Conservation (phyloP, 495 filamentous ascomycete species). For the Tuber melanosporum region DNA sequence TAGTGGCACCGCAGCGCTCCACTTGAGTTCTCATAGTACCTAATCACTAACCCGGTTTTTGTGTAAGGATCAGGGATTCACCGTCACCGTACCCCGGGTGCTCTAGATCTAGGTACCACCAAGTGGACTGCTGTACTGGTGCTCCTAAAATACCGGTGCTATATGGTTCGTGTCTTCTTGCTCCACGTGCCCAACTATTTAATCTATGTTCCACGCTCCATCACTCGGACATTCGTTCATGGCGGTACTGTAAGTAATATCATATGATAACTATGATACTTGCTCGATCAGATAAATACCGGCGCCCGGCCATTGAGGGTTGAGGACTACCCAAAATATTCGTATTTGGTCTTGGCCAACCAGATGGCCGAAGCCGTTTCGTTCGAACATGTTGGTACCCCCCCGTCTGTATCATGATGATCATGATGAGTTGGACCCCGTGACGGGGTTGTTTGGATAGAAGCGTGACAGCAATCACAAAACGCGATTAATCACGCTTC, state of each 20-base stretch:
- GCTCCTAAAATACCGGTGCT: neutral
- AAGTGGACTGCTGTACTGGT: too few relatives aligned
- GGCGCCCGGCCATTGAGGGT: neutral
- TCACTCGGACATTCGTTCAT: neutral
- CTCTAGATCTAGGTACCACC: too few relatives aligned
- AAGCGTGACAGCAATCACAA: neutral
- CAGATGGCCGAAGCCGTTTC: slow-evolving; percentile 3
- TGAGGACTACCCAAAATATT: neutral
- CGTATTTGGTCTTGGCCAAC: neutral
- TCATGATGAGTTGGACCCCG: slow-evolving; percentile 1
- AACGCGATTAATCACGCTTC: neutral
- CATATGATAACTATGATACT: neutral
- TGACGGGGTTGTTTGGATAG: neutral
- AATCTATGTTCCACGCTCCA: neutral
- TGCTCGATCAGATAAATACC: neutral
- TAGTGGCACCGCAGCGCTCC: neutral
- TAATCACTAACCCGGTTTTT: neutral
- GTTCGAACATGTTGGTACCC: neutral
- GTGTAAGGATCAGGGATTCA: neutral
- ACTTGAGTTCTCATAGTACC: neutral
- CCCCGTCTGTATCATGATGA: neutral
- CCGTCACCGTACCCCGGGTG: neutral
- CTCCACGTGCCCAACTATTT: neutral
- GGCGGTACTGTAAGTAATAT: neutral
- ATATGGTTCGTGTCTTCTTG: neutral